Evolutionary conservation across 1,139 yeast species (phyloP).

Genomic region (Yarrowia galli): DNA sequence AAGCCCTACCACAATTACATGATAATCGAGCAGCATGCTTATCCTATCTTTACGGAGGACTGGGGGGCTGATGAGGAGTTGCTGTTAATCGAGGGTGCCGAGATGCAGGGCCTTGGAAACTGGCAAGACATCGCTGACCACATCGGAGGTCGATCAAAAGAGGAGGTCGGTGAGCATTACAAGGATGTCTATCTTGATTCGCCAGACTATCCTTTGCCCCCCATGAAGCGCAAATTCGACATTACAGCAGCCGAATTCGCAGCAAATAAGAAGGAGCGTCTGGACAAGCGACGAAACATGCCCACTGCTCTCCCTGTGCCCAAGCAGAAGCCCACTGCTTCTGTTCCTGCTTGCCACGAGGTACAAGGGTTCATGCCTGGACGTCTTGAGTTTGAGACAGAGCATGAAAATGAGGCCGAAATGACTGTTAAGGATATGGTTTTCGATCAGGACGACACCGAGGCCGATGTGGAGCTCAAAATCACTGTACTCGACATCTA

Average conservation of each 20-base stretch:
- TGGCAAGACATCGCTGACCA: constrained; percentile 98
- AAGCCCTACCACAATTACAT: constrained; percentile 94
- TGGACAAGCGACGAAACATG: constrained; percentile 75
- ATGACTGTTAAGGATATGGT: constrained; percentile 91
- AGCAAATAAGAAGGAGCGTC: constrained; percentile 68
- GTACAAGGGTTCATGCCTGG: constrained; percentile 99
- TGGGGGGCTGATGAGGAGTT: constrained; percentile 99
- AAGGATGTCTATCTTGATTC: constrained; percentile 71
- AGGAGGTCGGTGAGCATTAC: constrained; percentile 89
- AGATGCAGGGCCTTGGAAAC: constrained; percentile 88
- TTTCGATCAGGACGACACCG: constrained; percentile 91
- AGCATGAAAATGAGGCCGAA: constrained; percentile 97
- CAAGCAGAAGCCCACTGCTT: constrained; percentile 85
- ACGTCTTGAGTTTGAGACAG: constrained; percentile 92
- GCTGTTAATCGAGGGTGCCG: constrained; percentile 87
- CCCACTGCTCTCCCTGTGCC: constrained; percentile 59
- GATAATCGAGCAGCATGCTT: constrained; percentile 92
- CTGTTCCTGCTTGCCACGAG: constrained; percentile 96
- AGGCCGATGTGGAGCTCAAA: constrained; percentile 87
- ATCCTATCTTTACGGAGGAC: constrained; percentile 85
- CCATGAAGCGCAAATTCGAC: constrained; percentile 72
- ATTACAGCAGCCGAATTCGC: constrained; percentile 75
- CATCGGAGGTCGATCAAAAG: constrained; percentile 89
- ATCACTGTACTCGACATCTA: constrained; percentile 87
- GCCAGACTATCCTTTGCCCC: constrained; percentile 71